A percentile compares a stretch with the other conserved stretches of the same genome.
phyloP scores from a whole-genome alignment of 2,329 filamentous ascomycete species.

The Xylariaceae sp. region DNA sequence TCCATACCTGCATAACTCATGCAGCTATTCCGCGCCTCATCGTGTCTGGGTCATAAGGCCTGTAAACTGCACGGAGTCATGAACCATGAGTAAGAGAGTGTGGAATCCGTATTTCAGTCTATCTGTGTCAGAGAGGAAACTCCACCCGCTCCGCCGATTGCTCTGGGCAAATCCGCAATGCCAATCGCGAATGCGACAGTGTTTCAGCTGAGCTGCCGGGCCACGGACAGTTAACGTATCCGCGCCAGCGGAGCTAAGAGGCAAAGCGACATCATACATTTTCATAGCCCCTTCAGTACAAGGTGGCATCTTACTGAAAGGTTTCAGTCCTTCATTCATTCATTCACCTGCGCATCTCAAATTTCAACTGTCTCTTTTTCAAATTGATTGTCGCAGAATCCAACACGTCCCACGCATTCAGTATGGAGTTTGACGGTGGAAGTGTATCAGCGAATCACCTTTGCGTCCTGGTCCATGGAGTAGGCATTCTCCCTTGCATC shows the following conservation, averaged over 20 bases:
- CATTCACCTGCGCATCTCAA: not conserved
- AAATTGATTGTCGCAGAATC: too few species aligned
- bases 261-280: not conserved
- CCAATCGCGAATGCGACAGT: not conserved
- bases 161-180: too few species aligned
- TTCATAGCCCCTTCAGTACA: not conserved
- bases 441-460: constrained; percentile 61
- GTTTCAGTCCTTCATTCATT: not conserved
- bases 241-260: constrained; percentile 9
- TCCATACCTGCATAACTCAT: too few species aligned
- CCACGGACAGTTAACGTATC: constrained; percentile 8
- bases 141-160: too few species aligned
- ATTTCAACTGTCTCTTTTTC: too few species aligned
- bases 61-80: too few species aligned
- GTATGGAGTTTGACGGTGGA: constrained; percentile 48
- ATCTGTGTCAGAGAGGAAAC: too few species aligned
- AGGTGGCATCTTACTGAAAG: not conserved
- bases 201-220: not conserved
- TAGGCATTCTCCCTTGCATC: constrained; percentile 39
- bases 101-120: too few species aligned
- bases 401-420: too few species aligned
- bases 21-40: too few species aligned
- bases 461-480: constrained; percentile 73
- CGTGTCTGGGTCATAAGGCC: too few species aligned
- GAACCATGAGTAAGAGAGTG: too few species aligned